phyloP scores from a whole-genome alignment of 1,284 basidiomycete genomes.

The Stygiomarasmius scandens region DNA sequence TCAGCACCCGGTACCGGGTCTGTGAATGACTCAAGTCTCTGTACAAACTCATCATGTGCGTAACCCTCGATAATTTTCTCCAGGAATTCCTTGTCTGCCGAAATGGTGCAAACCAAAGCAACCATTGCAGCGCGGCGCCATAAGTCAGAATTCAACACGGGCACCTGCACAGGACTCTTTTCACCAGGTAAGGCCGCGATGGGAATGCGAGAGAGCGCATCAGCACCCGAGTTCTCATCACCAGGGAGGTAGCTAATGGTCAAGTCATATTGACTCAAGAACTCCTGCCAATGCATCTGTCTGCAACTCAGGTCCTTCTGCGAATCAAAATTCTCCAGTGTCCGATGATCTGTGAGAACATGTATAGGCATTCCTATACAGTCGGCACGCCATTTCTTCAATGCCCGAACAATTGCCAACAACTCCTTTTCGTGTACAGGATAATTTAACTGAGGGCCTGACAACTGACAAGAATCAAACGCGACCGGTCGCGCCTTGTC shows the following conservation, averaged over 20 bases:
- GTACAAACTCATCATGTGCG: slow-evolving; percentile 22
- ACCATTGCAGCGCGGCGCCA: no score
- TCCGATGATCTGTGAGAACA: slow-evolving; percentile 42
- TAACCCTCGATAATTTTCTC: background rate
- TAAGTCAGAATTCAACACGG: no score
- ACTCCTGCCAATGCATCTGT: slow-evolving; percentile 37
- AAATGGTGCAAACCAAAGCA: background rate
- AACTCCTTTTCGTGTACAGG: slow-evolving; percentile 38
- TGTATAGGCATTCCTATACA: slow-evolving; percentile 34
- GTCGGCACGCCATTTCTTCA: slow-evolving; percentile 33
- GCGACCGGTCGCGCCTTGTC: slow-evolving; percentile 32
- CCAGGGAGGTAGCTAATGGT: slow-evolving; percentile 22
- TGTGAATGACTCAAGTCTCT: no score
- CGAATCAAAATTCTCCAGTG: slow-evolving; percentile 36
- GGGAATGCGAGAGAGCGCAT: slow-evolving; percentile 19
- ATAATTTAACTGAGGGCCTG: slow-evolving; percentile 33
- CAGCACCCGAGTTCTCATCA: slow-evolving; percentile 23
- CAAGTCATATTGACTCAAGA: slow-evolving; percentile 30
- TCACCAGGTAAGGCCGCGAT: background rate
- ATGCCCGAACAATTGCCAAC: slow-evolving; percentile 33
- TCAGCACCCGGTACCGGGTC: background rate
- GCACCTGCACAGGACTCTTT: no score
- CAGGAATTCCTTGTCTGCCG: background rate
- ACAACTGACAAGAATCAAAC: slow-evolving; percentile 31
- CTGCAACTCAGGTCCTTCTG: slow-evolving; percentile 36